Evolutionary conservation across 805 yeast genomes (phyloP).

Genomic region (Candida adriatica): DNA sequence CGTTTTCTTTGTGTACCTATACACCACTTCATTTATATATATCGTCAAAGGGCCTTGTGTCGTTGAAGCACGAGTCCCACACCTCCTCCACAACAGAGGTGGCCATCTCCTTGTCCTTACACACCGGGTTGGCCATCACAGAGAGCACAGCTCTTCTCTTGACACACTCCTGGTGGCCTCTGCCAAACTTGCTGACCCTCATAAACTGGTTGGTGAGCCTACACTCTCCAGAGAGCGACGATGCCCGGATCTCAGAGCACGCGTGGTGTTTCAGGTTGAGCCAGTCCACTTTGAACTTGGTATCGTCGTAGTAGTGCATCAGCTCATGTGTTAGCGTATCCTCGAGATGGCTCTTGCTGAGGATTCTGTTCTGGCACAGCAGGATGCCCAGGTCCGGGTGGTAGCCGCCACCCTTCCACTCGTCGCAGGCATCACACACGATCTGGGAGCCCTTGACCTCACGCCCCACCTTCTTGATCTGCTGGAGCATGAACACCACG

Average conservation of each 20-base stretch:
- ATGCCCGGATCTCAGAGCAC: constrained; percentile 92
- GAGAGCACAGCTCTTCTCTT: constrained; percentile 81
- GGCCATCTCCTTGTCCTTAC: constrained; percentile 69
- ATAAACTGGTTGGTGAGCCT: constrained; percentile 73
- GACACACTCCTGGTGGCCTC: constrained; percentile 89
- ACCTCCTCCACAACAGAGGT: constrained; percentile 76
- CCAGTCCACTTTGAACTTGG: constrained; percentile 86
- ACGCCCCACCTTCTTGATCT: constrained; percentile 58
- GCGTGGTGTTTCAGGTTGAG: constrained; percentile 85
- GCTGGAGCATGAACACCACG: constrained; percentile 80
- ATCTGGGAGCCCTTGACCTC: constrained; percentile 45
- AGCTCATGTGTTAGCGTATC: constrained; percentile 91
- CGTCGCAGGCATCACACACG: constrained; percentile 79
- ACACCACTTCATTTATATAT: constrained; percentile 45
- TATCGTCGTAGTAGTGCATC: constrained; percentile 87
- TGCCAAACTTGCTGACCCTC: constrained; percentile 47
- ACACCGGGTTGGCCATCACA: constrained; percentile 80
- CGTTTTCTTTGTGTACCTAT: background rate
- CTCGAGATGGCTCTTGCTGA: constrained; percentile 72
- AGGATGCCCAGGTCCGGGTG: constrained; percentile 85
- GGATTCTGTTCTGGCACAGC: constrained; percentile 71
- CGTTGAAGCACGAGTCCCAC: constrained; percentile 89
- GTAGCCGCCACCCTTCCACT: constrained; percentile 83
- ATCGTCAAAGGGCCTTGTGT: constrained; percentile 92
- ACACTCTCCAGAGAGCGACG: constrained; percentile 91